Base-by-base conservation (phyloP, 441 rosid species). In the Erodium chrysanthum region DNA sequence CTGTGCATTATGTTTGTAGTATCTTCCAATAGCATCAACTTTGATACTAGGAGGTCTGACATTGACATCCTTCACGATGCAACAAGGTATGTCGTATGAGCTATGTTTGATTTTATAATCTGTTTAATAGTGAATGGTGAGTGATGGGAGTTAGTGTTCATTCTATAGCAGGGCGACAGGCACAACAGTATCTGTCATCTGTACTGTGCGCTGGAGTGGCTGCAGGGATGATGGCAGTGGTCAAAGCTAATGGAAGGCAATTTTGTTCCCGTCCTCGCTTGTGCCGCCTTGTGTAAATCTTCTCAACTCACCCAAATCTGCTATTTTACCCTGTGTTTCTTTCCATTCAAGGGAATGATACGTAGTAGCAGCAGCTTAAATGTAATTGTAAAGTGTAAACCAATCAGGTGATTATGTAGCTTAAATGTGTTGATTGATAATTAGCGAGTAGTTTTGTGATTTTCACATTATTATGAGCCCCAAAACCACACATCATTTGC, bases 1-100 rank as follows among this genome's bases (percentile, higher is more conserved):
- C 27, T 56, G 62, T 56, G 62, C 25, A 54, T 56, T 56, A 56
- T 52, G 15, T 29, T 29, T 76, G 78, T 94, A 93, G 97, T 93
- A 91, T 83, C 87, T 91, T 66, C 98, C 98, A 0, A 83, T 89
- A 60, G 98, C 98, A 65, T 93, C 98, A 17, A 96, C 96, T 54
- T 73, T 93, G 84, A 50, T 93, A 6, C 82, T 93, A 14, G 98
- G 98, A 79, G 93, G 97, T 61, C 83, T 93, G 74, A 93, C 98
- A 22, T 65, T 85, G 68, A 91, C 97, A 68, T 78, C 96, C 63
- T 71, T 93, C 77, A 81, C 96, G 8, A 35, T 89, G 72, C 96
- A 91, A 48, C 96, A 89, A 84, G 97, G 97, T 93, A 82, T 62
- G 5, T 8, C 20, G 64, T 35, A 52, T 68, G n/a, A 5, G 54